Percentiles rank a stretch among this genome's conserved stretches.
Evolutionary conservation across 176 grass and related monocot genomes (phyloP).

Genomic region (Areca catechu): DNA sequence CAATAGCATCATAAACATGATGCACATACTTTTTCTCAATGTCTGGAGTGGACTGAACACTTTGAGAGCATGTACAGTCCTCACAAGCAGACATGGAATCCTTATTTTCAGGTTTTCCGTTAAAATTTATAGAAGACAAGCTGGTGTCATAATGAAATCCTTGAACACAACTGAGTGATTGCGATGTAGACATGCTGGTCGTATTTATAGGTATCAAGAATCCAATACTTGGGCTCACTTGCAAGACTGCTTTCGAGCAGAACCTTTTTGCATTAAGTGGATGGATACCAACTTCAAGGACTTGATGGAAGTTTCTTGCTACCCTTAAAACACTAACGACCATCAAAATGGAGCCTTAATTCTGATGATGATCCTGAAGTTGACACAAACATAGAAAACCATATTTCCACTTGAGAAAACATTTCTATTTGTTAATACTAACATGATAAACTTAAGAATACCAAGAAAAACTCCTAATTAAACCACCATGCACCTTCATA

Average conservation of each 20-base stretch:
- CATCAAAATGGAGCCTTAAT: constrained; percentile 21
- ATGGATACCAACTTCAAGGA: background rate
- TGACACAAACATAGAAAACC: too few relatives aligned
- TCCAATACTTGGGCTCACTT: background rate
- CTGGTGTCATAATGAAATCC: background rate
- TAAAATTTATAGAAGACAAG: background rate
- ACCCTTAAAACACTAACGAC: constrained; percentile 21
- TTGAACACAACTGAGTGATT: background rate
- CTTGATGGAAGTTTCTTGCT: constrained; percentile 3
- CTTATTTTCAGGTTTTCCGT: background rate
- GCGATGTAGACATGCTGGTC: background rate
- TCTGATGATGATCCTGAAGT: constrained; percentile 2
- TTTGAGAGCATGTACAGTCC: constrained; percentile 17
- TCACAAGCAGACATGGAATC: background rate
- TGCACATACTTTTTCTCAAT: constrained; percentile 92
- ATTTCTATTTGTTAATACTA: too few relatives aligned
- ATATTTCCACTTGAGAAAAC: too few relatives aligned
- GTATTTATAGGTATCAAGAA: background rate
- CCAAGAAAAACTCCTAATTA: too few relatives aligned
- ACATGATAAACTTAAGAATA: too few relatives aligned
- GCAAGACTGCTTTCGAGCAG: background rate
- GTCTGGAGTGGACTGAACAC: constrained; percentile 60
- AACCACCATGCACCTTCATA: too few relatives aligned
- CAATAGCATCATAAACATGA: constrained; percentile 79
- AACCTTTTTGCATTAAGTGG: background rate